A percentile compares a stretch with the other conserved stretches of the same genome.
phyloP scores from a whole-genome alignment of 2,329 filamentous ascomycete genomes.

The Aspergillus calidoustus region DNA sequence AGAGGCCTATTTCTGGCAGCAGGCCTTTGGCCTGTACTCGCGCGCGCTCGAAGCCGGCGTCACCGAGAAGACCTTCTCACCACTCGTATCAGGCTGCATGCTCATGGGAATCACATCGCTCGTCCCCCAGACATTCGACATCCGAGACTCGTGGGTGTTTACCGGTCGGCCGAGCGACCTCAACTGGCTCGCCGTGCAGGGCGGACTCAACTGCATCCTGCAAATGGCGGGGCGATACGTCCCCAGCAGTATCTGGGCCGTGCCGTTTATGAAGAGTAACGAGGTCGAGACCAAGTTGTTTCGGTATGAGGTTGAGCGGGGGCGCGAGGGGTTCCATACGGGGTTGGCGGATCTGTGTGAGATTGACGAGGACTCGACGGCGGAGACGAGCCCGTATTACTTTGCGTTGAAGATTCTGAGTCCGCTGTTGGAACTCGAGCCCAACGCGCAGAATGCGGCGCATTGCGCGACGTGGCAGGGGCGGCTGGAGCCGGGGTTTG shows the following conservation, averaged over 20 bases:
- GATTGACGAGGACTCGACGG: slow-evolving; percentile 29
- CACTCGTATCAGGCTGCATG: slow-evolving; percentile 37
- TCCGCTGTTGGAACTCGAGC: slow-evolving; percentile 26
- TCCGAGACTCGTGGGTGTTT: slow-evolving; percentile 37
- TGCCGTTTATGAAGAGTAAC: slow-evolving; percentile 25
- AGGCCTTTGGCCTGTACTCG: slow-evolving; percentile 33
- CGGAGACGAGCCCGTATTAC: slow-evolving; percentile 31
- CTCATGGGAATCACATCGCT: slow-evolving; percentile 34
- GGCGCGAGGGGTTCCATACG: slow-evolving; percentile 31
- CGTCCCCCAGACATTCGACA: slow-evolving; percentile 28
- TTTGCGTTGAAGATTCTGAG: slow-evolving; percentile 27
- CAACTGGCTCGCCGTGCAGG: slow-evolving; percentile 40
- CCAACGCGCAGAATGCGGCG: slow-evolving; percentile 24
- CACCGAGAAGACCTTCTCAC: slow-evolving; percentile 28
- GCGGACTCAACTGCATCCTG: slow-evolving; percentile 33
- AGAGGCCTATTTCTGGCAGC: slow-evolving; percentile 37
- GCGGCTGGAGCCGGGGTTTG: slow-evolving; percentile 30
- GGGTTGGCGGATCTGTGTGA: slow-evolving; percentile 35
- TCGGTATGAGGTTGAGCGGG: slow-evolving; percentile 18
- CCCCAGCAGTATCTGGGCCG: slow-evolving; percentile 32
- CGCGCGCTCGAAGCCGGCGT: slow-evolving; percentile 27
- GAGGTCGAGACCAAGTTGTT: slow-evolving; percentile 25
- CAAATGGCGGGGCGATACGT: slow-evolving; percentile 21
- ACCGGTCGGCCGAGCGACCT: slow-evolving; percentile 26
- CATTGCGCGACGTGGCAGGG: slow-evolving; percentile 34